phyloP scores from a whole-genome alignment of 495 filamentous ascomycete genomes.

The Lineolata rhizophorae region DNA sequence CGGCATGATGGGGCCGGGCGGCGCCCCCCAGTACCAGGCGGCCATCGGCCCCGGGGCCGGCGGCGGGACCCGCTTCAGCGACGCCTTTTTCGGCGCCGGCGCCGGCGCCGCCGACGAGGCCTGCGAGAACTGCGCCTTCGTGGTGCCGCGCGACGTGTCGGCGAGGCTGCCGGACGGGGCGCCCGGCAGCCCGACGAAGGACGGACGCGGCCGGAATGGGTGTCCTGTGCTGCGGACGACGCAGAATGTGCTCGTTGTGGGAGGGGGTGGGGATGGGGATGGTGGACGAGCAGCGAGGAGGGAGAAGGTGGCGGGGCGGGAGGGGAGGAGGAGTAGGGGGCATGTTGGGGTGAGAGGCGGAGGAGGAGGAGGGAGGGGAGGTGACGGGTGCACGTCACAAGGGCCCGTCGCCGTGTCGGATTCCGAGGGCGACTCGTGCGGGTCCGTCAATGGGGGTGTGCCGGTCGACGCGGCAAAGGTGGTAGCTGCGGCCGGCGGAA shows the following conservation, averaged over 20 bases:
- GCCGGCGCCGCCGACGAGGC: slow-evolving; percentile 31
- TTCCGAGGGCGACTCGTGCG: neutral
- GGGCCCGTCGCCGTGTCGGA: no score
- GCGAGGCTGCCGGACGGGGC: slow-evolving; percentile 30
- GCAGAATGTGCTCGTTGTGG: slow-evolving; percentile 20
- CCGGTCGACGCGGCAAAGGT: neutral
- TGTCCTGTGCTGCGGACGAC: slow-evolving; percentile 35
- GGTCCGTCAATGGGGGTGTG: neutral
- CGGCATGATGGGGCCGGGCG: no score
- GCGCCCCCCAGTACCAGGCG: no score
- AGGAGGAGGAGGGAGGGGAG: no score
- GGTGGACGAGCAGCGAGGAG: no score
- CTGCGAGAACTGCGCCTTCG: slow-evolving; percentile 36
- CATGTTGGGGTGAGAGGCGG: no score
- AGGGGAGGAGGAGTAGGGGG: no score
- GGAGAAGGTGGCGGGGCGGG: no score
- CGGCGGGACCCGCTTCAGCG: no score
- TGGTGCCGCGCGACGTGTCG: slow-evolving; percentile 30
- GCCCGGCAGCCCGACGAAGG: slow-evolving; percentile 25
- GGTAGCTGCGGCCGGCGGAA: no score
- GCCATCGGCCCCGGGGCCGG: no score
- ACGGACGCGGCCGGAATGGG: slow-evolving; percentile 28
- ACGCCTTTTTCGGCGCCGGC: slow-evolving; percentile 12
- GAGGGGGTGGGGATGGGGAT: slow-evolving; percentile 1
- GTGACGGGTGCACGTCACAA: no score